phyloP scores from a whole-genome alignment of 768 basidiomycete species.

The Calvatia gigantea region DNA sequence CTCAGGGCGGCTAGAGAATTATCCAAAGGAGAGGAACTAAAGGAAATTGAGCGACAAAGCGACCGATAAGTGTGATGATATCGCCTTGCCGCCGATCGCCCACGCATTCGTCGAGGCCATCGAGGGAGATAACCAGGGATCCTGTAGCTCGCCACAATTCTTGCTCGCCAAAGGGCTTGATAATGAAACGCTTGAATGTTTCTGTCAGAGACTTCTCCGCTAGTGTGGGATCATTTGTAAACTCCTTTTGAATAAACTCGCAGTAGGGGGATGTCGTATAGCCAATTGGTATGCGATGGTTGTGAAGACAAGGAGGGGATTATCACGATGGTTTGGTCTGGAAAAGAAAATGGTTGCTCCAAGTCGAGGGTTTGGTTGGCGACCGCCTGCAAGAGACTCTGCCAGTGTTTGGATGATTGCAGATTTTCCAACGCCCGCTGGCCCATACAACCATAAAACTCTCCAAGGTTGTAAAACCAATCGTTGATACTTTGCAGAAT shows the following conservation, averaged over 20 bases:
- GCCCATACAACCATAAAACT: conserved; percentile 19
- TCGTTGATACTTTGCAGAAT: conserved; percentile 12
- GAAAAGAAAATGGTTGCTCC: conserved; percentile 22
- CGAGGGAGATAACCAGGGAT: conserved; percentile 15
- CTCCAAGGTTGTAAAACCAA: conserved; percentile 7
- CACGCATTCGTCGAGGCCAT: conserved; percentile 25
- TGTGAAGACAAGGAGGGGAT: conserved; percentile 12
- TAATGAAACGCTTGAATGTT: conserved; percentile 12
- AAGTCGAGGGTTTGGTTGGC: not conserved
- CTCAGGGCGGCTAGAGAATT: conserved; percentile 24
- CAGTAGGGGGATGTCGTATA: not conserved
- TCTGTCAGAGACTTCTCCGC: conserved; percentile 4
- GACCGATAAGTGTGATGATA: conserved; percentile 13
- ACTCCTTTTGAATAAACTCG: conserved; percentile 1
- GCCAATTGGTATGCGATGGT: conserved; percentile 21
- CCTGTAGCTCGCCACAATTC: not conserved
- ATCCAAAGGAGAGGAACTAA: conserved; percentile 19
- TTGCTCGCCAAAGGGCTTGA: conserved; percentile 7
- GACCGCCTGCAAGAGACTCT: conserved; percentile 8
- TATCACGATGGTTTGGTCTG: not conserved
- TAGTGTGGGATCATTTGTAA: conserved; percentile 6
- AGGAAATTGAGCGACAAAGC: not conserved
- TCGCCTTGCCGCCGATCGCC: conserved; percentile 7
- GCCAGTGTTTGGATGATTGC: conserved; percentile 28
- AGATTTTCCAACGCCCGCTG: conserved; percentile 24